Percentiles rank a stretch among this genome's conserved stretches.
phyloP scores from a whole-genome alignment of 306 rosid genomes.

The Glycyrrhiza uralensis region DNA sequence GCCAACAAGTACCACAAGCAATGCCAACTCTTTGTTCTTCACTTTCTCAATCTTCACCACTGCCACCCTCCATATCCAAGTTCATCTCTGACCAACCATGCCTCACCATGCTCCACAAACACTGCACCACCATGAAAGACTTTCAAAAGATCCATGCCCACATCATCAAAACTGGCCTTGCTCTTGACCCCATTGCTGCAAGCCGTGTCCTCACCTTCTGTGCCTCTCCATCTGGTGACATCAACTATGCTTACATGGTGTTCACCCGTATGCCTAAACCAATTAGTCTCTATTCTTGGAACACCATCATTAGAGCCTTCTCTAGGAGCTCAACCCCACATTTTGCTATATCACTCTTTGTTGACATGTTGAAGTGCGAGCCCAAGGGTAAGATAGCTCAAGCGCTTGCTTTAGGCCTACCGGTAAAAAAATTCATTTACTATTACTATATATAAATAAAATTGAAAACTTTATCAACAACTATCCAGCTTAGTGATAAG shows the following conservation, averaged over 20 bases:
- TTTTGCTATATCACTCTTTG: slow-evolving; percentile 55
- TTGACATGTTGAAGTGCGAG: slow-evolving; percentile 78
- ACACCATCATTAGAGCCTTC: slow-evolving; percentile 77
- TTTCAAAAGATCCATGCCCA: slow-evolving; percentile 57
- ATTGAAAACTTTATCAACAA: no score
- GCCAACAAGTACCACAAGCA: slow-evolving; percentile 3
- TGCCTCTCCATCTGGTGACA: slow-evolving; percentile 61
- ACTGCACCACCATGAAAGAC: slow-evolving; percentile 76
- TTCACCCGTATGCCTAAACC: slow-evolving; percentile 52
- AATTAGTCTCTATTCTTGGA: slow-evolving; percentile 72
- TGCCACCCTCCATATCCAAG: slow-evolving; percentile 58
- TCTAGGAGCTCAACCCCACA: slow-evolving; percentile 65
- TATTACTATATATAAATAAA: no score
- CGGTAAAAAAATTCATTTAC: no score
- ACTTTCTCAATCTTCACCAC: slow-evolving; percentile 26
- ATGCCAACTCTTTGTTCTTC: slow-evolving; percentile 38
- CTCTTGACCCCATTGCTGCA: slow-evolving; percentile 49
- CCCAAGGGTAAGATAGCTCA: no score
- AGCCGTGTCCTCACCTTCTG: slow-evolving; percentile 63
- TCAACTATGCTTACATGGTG: slow-evolving; percentile 63
- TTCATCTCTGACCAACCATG: slow-evolving; percentile 61
- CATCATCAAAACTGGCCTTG: slow-evolving; percentile 67
- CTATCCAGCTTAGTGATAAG: no score
- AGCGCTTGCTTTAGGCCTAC: no score
- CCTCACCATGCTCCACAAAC: slow-evolving; percentile 63